Evolutionary conservation across 2,329 filamentous ascomycete species (phyloP).

Genomic region (Cladosporium cucumerinum): DNA sequence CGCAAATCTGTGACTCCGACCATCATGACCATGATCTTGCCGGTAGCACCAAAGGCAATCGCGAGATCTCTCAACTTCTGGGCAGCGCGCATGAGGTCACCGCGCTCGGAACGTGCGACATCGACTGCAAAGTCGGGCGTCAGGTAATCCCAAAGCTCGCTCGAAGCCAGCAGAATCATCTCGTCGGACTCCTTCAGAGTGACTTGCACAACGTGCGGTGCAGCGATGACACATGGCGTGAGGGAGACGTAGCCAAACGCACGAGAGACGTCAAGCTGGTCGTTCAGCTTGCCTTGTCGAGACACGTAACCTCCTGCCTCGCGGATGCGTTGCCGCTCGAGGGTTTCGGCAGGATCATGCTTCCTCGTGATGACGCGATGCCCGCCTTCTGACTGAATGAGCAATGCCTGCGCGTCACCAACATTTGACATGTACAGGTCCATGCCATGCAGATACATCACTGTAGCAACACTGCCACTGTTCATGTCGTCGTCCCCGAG

Average conservation of each 20-base stretch:
- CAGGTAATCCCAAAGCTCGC: conserved; percentile 93
- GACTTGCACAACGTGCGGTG: conserved; percentile 75
- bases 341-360: conserved; percentile 85
- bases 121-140: conserved; percentile 88
- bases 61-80: conserved; percentile 93
- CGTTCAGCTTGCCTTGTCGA: conserved; percentile 88
- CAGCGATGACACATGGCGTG: conserved; percentile 89
- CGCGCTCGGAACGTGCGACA: conserved; percentile 78
- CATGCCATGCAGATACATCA: conserved; percentile 83
- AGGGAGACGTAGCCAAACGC: conserved; percentile 93
- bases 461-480: conserved; percentile 86
- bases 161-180: conserved; percentile 85
- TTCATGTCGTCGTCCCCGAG: conserved; percentile 85
- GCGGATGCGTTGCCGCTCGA: conserved; percentile 82
- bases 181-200: conserved; percentile 85
- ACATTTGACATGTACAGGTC: conserved; percentile 94
- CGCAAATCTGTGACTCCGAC: conserved; percentile 89
- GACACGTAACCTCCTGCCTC: conserved; percentile 96
- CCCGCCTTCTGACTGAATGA: conserved; percentile 84
- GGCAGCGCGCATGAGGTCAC: conserved; percentile 89
- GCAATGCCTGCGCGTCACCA: conserved; percentile 90
- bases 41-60: conserved; percentile 88
- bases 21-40: conserved; percentile 99
- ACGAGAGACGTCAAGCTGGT: conserved; percentile 83
- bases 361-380: conserved; percentile 82